A percentile compares a stretch with the other conserved stretches of the same genome.
These are phyloP conservation scores for Ophiostoma ulmi DNA, from an alignment of 2,329 filamentous ascomycete genomes.

Conservation along the genomic window DNA sequence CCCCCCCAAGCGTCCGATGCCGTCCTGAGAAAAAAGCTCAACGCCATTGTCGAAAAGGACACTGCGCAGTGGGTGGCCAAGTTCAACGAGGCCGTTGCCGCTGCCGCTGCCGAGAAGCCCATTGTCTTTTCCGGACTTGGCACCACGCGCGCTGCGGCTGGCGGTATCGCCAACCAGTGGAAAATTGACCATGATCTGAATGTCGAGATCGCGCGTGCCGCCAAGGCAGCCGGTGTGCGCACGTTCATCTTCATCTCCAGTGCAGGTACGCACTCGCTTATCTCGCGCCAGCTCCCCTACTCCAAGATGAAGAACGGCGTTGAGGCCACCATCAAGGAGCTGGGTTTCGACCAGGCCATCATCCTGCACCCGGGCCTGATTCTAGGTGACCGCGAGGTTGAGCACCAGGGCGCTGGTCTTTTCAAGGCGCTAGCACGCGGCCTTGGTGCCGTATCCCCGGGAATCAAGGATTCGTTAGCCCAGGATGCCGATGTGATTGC, in stretches of 20 bases:
- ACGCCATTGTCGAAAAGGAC: constrained; percentile 62
- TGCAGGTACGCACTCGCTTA: constrained; percentile 42
- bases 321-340: constrained; percentile 66
- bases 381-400: constrained; percentile 61
- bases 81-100: constrained; percentile 45
- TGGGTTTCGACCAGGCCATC: constrained; percentile 73
- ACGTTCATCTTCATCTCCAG: constrained; percentile 74
- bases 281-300: constrained; percentile 44
- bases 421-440: constrained; percentile 51
- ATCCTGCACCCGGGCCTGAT: constrained; percentile 72
- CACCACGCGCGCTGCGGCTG: constrained; percentile 71
- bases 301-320: constrained; percentile 79
- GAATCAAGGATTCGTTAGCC: constrained; percentile 60
- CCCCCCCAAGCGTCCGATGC: constrained; percentile 49
- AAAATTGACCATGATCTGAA: constrained; percentile 87
- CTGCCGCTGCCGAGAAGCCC: constrained; percentile 53
- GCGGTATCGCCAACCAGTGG: constrained; percentile 72
- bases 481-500: constrained; percentile 72
- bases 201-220: constrained; percentile 67
- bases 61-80: constrained; percentile 61
- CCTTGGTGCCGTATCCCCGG: constrained; percentile 50
- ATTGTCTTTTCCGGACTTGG: constrained; percentile 74
- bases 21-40: constrained; percentile 60
- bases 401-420: constrained; percentile 54
- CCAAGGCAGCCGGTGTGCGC: constrained; percentile 64